phyloP scores from a whole-genome alignment of 2,329 filamentous ascomycete genomes.

The Claviceps sorghi region DNA sequence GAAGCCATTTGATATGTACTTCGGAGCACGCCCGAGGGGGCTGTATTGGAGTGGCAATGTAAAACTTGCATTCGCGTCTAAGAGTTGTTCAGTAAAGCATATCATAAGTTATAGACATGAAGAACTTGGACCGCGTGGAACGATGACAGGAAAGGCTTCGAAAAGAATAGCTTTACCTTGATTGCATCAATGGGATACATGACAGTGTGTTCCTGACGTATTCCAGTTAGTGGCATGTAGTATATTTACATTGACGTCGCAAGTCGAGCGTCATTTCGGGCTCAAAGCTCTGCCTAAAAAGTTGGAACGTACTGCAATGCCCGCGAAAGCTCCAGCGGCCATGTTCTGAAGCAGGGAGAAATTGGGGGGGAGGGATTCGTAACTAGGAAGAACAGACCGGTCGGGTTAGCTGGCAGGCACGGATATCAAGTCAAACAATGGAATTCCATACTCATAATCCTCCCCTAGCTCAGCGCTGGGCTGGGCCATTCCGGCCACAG shows the following conservation, averaged over 20 bases:
- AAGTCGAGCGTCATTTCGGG: not conserved
- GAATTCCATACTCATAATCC: constrained; percentile 46
- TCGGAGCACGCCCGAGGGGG: constrained; percentile 82
- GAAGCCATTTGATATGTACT: constrained; percentile 85
- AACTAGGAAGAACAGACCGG: constrained; percentile 35
- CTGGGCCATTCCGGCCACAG: constrained; percentile 57
- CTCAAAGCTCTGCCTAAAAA: not conserved
- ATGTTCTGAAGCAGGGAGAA: constrained; percentile 92
- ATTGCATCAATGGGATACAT: constrained; percentile 98
- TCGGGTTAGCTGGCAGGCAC: not conserved
- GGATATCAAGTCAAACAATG: not conserved
- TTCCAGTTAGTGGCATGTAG: constrained; percentile 7
- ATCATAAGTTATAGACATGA: not conserved
- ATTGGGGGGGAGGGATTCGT: constrained; percentile 87
- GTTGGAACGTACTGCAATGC: constrained; percentile 62
- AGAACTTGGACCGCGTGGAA: not conserved
- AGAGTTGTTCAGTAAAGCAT: constrained; percentile 10
- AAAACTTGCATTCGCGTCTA: constrained; percentile 97
- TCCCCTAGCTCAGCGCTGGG: constrained; percentile 47
- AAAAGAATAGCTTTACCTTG: constrained; percentile 48
- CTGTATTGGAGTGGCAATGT: constrained; percentile 63
- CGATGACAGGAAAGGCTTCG: not conserved
- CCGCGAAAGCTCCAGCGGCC: constrained; percentile 89
- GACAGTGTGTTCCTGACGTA: constrained; percentile 74
- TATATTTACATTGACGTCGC: not conserved